These are phyloP conservation scores for Pichia sp. DNA, from an alignment of 1,139 yeast genomes.

Conservation along the genomic window DNA sequence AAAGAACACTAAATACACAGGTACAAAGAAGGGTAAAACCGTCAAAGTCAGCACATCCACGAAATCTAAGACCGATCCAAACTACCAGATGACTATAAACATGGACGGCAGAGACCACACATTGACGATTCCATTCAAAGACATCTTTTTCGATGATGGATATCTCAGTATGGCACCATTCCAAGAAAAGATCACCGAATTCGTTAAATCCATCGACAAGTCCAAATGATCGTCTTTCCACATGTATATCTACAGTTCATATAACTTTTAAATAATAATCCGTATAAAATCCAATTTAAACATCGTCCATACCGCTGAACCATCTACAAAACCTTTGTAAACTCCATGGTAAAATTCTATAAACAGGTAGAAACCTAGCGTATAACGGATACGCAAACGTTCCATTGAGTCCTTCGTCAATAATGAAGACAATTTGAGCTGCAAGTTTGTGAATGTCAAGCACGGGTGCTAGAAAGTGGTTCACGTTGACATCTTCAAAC, in stretches of 20 bases:
- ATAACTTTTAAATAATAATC: too few species aligned
- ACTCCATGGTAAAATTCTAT: slow-evolving; percentile 52
- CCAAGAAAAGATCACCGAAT: slow-evolving; percentile 32
- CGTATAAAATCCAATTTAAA: too few species aligned
- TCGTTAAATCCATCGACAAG: slow-evolving; percentile 14
- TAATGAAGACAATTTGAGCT: slow-evolving; percentile 37
- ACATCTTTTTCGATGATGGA: slow-evolving; percentile 49
- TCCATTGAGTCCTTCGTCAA: slow-evolving; percentile 52
- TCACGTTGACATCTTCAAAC: slow-evolving; percentile 62
- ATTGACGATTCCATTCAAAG: slow-evolving; percentile 38
- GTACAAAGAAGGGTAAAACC: slow-evolving; percentile 41
- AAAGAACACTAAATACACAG: slow-evolving; percentile 60
- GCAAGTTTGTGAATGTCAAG: slow-evolving; percentile 47
- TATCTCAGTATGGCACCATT: slow-evolving; percentile 44
- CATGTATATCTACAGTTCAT: not conserved
- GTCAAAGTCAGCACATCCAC: slow-evolving; percentile 37
- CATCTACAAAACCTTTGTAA: slow-evolving; percentile 47
- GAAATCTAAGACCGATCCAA: slow-evolving; percentile 42
- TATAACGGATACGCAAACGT: slow-evolving; percentile 57
- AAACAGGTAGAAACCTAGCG: slow-evolving; percentile 52
- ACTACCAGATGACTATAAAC: slow-evolving; percentile 38
- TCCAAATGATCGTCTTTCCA: slow-evolving; percentile 12
- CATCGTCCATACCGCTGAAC: slow-evolving; percentile 52
- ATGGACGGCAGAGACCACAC: slow-evolving; percentile 32
- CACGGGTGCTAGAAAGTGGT: slow-evolving; percentile 67